Conservation (phyloP, 2,329 filamentous ascomycete species). For the Myriangium duriaei region DNA sequence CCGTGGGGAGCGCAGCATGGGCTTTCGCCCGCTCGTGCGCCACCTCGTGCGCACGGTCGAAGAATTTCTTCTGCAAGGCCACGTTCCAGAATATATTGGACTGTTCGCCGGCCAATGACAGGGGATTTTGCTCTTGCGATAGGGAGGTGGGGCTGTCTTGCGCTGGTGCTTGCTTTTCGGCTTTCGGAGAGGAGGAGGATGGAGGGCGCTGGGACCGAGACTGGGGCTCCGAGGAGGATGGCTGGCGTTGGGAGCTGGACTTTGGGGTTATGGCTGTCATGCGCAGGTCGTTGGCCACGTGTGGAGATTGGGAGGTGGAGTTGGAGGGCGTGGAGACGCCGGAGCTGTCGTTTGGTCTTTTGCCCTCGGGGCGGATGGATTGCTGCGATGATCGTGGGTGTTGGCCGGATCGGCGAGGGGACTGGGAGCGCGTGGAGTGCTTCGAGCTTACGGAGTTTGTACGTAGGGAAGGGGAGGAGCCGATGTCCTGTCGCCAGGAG, state of each 20-base stretch:
- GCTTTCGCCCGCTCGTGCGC: slow-evolving; percentile 7
- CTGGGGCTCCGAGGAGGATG: not conserved
- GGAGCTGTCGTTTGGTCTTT: not conserved
- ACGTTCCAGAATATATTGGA: slow-evolving; percentile 43
- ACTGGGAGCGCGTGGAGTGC: slow-evolving; percentile 6
- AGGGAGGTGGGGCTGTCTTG: slow-evolving; percentile 12
- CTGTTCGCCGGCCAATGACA: slow-evolving; percentile 39
- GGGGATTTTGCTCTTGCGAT: slow-evolving; percentile 31
- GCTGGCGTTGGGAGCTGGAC: not conserved
- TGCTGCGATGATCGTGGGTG: slow-evolving; percentile 1
- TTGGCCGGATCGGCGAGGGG: slow-evolving; percentile 5
- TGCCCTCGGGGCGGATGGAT: not conserved
- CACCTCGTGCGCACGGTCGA: slow-evolving; percentile 11
- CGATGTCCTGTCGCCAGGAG: slow-evolving; percentile 68
- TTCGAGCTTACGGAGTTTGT: slow-evolving; percentile 4
- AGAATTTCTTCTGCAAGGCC: slow-evolving; percentile 16
- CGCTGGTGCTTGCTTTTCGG: not conserved
- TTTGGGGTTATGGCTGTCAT: slow-evolving; percentile 9
- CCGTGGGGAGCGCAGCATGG: no score
- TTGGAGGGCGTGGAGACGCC: slow-evolving; percentile 5
- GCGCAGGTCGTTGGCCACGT: slow-evolving; percentile 3
- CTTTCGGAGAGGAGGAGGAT: slow-evolving; percentile 7
- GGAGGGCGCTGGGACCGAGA: slow-evolving; percentile 5
- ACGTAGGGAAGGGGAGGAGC: slow-evolving; percentile 25
- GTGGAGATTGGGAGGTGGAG: not conserved